These are phyloP conservation scores for Proliferodiscus dingleyae DNA, from an alignment of 2,329 filamentous ascomycete genomes.

Conservation along the genomic window DNA sequence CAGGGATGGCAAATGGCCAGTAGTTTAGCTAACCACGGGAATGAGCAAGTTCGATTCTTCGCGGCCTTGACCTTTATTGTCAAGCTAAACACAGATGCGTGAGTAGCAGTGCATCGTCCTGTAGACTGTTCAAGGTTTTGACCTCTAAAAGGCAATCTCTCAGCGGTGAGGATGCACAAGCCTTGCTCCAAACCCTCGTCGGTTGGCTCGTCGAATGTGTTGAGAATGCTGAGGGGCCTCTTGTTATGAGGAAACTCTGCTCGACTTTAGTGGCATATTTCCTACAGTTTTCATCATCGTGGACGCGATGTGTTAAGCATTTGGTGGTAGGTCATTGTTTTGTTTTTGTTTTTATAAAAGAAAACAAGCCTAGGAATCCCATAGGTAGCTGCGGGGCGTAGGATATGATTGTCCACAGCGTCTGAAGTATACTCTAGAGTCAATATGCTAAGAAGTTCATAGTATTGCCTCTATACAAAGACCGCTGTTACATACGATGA, in stretches of 20 bases:
- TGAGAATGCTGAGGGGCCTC: slow-evolving; percentile 45
- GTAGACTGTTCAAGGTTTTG: slow-evolving; percentile 7
- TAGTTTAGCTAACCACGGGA: slow-evolving; percentile 61
- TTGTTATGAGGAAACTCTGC: slow-evolving; percentile 70
- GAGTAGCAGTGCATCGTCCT: slow-evolving; percentile 22
- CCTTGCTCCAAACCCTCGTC: slow-evolving; percentile 56
- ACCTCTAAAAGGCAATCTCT: slow-evolving; percentile 41
- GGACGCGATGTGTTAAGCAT: slow-evolving; percentile 61
- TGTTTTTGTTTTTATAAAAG: no score
- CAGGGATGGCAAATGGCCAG: slow-evolving; percentile 85
- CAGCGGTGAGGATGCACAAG: slow-evolving; percentile 41
- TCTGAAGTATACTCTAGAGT: no score
- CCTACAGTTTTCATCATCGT: slow-evolving; percentile 62
- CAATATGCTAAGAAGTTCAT: no score
- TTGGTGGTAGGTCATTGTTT: no score
- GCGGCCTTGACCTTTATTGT: slow-evolving; percentile 89
- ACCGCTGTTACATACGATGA: slow-evolving; percentile 45
- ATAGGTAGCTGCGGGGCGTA: no score
- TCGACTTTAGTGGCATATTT: slow-evolving; percentile 75
- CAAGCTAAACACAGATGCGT: slow-evolving; percentile 91
- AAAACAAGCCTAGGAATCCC: no score
- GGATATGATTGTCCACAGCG: no score
- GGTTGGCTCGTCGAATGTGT: slow-evolving; percentile 57
- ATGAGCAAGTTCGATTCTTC: slow-evolving; percentile 82
- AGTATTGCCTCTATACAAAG: slow-evolving; percentile 49